Conservation (phyloP, 2,329 filamentous ascomycete species). For the Alternaria panax region DNA sequence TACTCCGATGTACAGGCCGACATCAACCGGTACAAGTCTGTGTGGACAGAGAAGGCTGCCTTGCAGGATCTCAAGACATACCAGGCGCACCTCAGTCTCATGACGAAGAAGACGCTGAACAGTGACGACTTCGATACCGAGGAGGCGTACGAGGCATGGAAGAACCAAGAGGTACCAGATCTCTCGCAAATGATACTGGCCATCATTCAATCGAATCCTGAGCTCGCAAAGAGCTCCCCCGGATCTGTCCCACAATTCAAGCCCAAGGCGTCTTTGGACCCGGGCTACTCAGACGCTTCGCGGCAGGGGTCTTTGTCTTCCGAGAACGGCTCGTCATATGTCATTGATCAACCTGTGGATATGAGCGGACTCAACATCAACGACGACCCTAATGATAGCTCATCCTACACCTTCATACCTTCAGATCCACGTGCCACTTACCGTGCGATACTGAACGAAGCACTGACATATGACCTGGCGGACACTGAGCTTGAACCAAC, state of each 20-base stretch:
- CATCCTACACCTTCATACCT: slow-evolving; percentile 88
- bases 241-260: slow-evolving; percentile 66
- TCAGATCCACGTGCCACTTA: slow-evolving; percentile 83
- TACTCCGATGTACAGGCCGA: slow-evolving; percentile 84
- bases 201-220: slow-evolving; percentile 84
- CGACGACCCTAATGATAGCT: slow-evolving; percentile 61
- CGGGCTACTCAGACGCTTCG: slow-evolving; percentile 56
- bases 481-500: slow-evolving; percentile 61
- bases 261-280: slow-evolving; percentile 50
- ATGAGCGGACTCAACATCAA: slow-evolving; percentile 70
- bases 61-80: slow-evolving; percentile 92
- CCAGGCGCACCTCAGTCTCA: slow-evolving; percentile 84
- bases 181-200: slow-evolving; percentile 93
- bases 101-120: slow-evolving; percentile 77
- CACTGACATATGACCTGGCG: slow-evolving; percentile 68
- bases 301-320: slow-evolving; percentile 56
- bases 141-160: slow-evolving; percentile 89
- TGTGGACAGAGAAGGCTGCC: slow-evolving; percentile 92
- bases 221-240: slow-evolving; percentile 79
- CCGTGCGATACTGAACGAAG: slow-evolving; percentile 79
- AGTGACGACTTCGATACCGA: slow-evolving; percentile 89
- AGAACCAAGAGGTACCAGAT: slow-evolving; percentile 84
- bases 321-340: slow-evolving; percentile 58
- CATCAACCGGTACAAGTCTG: slow-evolving; percentile 78
- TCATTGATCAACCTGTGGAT: slow-evolving; percentile 72